Percentiles rank a stretch among this genome's conserved stretches.
phyloP scores from a whole-genome alignment of 148 eudicot genomes.

The Nepenthes gracilis region DNA sequence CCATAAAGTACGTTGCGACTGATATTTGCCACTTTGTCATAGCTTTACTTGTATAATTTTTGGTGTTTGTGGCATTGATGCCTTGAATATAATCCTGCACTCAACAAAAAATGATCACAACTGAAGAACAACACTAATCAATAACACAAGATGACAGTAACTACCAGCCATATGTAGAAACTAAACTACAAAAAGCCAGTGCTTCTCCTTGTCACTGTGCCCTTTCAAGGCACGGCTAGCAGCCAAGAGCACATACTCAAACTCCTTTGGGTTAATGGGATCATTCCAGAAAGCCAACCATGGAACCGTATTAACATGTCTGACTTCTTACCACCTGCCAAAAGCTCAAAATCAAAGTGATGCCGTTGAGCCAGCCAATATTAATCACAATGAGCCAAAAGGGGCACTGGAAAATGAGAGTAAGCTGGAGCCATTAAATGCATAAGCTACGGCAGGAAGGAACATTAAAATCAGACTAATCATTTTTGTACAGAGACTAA shows the following conservation, averaged over 20 bases:
- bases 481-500: too few species aligned
- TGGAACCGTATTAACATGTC: slow-evolving; percentile 95
- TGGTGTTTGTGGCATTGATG: slow-evolving; percentile 70
- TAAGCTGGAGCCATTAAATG: too few species aligned
- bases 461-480: too few species aligned
- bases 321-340: slow-evolving; percentile 89
- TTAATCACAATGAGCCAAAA: too few species aligned
- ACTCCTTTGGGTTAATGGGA: slow-evolving; percentile 88
- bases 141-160: not conserved
- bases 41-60: slow-evolving; percentile 78
- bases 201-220: slow-evolving; percentile 96
- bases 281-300: slow-evolving; percentile 99
- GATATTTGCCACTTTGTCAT: slow-evolving; percentile 70
- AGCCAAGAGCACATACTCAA: slow-evolving; percentile 93
- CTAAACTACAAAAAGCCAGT: slow-evolving; percentile 25
- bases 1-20: slow-evolving; percentile 96
- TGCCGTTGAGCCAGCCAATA: not conserved
- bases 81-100: slow-evolving; percentile 70
- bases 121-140: not conserved
- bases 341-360: not conserved
- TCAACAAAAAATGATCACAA: slow-evolving; percentile 3
- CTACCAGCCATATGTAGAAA: not conserved
- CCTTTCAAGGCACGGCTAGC: slow-evolving; percentile 93
- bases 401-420: too few species aligned
- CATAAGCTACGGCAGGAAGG: too few species aligned